Conservation (phyloP, 164 flowering plant genomes). For the Piper longum region DNA sequence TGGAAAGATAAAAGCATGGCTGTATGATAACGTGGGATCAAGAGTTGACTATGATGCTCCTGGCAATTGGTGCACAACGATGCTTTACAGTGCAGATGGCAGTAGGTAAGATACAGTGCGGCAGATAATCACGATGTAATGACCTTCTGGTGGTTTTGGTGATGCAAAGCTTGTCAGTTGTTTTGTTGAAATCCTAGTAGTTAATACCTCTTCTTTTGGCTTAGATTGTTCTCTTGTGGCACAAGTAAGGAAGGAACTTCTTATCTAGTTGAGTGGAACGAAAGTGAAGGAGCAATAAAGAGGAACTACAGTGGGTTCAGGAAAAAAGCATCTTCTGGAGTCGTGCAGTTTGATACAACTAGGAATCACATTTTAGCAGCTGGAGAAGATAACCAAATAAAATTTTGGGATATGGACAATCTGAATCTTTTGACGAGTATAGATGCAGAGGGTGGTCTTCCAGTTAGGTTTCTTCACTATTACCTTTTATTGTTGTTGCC, state of each 20-base stretch:
- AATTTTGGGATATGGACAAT: slow-evolving; percentile 93
- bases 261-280: slow-evolving; percentile 86
- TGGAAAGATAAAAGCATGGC: slow-evolving; percentile 80
- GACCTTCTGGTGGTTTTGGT: neutral
- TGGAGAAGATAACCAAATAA: slow-evolving; percentile 83
- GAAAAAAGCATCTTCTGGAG: slow-evolving; percentile 58
- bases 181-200: neutral
- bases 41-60: slow-evolving; percentile 81
- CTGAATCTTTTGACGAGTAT: slow-evolving; percentile 34
- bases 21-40: slow-evolving; percentile 62
- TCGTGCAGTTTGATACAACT: slow-evolving; percentile 85
- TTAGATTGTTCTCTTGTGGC: slow-evolving; percentile 88
- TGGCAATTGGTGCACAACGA: slow-evolving; percentile 52
- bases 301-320: slow-evolving; percentile 64
- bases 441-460: slow-evolving; percentile 92
- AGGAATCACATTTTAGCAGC: slow-evolving; percentile 79
- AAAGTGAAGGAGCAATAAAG: slow-evolving; percentile 88
- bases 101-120: slow-evolving; percentile 33
- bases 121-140: neutral
- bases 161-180: neutral
- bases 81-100: slow-evolving; percentile 79
- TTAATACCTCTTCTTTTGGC: slow-evolving; percentile 2
- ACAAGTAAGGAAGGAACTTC: slow-evolving; percentile 94
- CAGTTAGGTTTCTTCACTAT: slow-evolving; percentile 30
- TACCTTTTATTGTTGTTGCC: neutral